Evolutionary conservation across 768 basidiomycete species (phyloP).

Genomic region (Leccinellum rugosiceps): DNA sequence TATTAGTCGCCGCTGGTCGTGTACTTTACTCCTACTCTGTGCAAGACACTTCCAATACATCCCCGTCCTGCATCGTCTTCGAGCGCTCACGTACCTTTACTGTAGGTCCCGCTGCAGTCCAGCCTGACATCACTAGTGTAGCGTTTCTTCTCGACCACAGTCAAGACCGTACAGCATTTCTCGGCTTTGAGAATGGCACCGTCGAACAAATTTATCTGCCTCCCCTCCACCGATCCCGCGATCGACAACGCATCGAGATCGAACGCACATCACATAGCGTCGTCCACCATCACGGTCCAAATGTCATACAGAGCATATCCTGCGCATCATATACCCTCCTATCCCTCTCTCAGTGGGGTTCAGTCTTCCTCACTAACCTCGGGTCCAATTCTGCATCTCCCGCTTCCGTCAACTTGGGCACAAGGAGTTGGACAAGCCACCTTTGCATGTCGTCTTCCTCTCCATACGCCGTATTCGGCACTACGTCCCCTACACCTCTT

Average conservation of each 20-base stretch:
- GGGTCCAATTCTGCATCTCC: slow-evolving; percentile 16
- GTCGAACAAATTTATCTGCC: slow-evolving; percentile 46
- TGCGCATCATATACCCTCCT: slow-evolving; percentile 44
- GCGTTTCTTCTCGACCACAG: slow-evolving; percentile 46
- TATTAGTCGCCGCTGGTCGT: slow-evolving; percentile 61
- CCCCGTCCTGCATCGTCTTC: slow-evolving; percentile 42
- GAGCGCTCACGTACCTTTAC: slow-evolving; percentile 46
- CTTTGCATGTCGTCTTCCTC: slow-evolving; percentile 49
- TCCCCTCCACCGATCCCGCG: slow-evolving; percentile 6
- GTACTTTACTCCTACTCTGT: slow-evolving; percentile 58
- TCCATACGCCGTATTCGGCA: slow-evolving; percentile 68
- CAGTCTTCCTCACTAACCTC: slow-evolving; percentile 39
- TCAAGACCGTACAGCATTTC: slow-evolving; percentile 42
- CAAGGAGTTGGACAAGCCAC: slow-evolving; percentile 62
- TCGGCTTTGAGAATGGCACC: slow-evolving; percentile 60
- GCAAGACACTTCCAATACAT: slow-evolving; percentile 25
- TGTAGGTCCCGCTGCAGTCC: slow-evolving; percentile 25
- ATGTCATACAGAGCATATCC: slow-evolving; percentile 56
- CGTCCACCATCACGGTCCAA: slow-evolving; percentile 37
- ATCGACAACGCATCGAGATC: slow-evolving; percentile 17
- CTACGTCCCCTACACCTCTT: slow-evolving; percentile 54
- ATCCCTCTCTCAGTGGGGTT: slow-evolving; percentile 57
- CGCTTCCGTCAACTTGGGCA: slow-evolving; percentile 41
- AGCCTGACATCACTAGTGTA: slow-evolving; percentile 54
- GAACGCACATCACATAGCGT: slow-evolving; percentile 19